phyloP scores from a whole-genome alignment of 139 green algal species.

The Asterochloris erici region DNA sequence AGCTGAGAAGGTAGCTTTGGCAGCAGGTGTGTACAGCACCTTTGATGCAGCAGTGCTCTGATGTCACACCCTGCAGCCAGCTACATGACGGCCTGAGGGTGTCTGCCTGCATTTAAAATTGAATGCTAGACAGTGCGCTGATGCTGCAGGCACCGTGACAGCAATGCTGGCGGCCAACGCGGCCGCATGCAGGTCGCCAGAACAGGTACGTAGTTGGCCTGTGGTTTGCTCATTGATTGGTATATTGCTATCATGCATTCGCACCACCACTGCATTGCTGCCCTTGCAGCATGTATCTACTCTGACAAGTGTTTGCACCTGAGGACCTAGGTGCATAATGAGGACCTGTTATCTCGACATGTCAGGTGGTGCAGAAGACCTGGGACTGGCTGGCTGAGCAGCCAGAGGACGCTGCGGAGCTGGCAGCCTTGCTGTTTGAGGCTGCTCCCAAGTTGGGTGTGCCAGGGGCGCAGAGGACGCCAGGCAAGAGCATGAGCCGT shows the following conservation, averaged over 20 bases:
- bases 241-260: background rate
- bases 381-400: slow-evolving; percentile 29
- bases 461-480: background rate
- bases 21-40: too few species aligned
- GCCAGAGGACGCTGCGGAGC: slow-evolving; percentile 54
- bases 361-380: slow-evolving; percentile 17
- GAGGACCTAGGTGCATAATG: background rate
- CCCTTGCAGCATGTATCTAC: background rate
- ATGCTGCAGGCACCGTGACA: slow-evolving; percentile 13
- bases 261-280: background rate
- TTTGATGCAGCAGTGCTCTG: background rate
- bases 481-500: background rate
- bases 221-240: background rate
- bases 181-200: background rate
- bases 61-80: background rate
- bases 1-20: too few species aligned
- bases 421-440: slow-evolving; percentile 65
- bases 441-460: slow-evolving; percentile 44
- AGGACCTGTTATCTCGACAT: background rate
- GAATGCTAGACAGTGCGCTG: background rate
- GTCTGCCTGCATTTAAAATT: background rate
- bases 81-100: background rate
- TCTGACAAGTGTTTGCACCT: too few species aligned
- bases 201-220: background rate
- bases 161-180: slow-evolving; percentile 22